Evolutionary conservation across 108 stramenopile species (phyloP).

Genomic region (Nannochloropsis oceanica): DNA sequence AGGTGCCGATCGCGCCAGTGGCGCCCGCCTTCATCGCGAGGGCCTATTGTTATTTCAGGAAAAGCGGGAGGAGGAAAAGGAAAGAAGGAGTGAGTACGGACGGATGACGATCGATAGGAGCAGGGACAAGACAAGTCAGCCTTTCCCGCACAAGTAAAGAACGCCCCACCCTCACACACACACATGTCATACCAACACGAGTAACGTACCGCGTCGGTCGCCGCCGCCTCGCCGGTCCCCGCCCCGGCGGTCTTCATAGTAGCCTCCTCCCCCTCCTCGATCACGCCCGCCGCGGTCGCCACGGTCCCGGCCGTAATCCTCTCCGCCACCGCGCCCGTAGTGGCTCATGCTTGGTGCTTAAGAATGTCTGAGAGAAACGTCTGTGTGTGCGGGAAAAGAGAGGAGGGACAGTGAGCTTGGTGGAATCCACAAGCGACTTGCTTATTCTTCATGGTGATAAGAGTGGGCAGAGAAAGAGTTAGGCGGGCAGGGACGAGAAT

Average conservation of each 20-base stretch:
- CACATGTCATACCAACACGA: background rate
- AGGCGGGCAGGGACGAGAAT: no score
- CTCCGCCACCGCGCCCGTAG: background rate
- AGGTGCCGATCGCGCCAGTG: conserved; percentile 3
- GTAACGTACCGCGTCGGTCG: background rate
- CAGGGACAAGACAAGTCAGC: no score
- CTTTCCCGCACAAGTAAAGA: no score
- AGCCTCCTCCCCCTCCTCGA: background rate
- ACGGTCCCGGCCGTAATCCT: background rate
- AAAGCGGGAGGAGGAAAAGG: no score
- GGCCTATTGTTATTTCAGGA: background rate
- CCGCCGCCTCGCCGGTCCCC: background rate
- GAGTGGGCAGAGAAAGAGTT: no score
- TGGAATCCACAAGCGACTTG: no score
- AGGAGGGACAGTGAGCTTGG: background rate
- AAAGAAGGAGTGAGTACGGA: no score
- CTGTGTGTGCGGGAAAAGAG: background rate
- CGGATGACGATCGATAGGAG: no score
- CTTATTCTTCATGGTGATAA: no score
- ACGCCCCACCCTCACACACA: background rate
- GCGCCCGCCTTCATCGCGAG: background rate
- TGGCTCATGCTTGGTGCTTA: background rate
- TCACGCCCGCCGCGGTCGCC: background rate
- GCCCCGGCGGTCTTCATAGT: background rate
- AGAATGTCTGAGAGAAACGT: background rate